Base-by-base conservation (phyloP, 2,329 filamentous ascomycete genomes). In the Aspergillus terreus region DNA sequence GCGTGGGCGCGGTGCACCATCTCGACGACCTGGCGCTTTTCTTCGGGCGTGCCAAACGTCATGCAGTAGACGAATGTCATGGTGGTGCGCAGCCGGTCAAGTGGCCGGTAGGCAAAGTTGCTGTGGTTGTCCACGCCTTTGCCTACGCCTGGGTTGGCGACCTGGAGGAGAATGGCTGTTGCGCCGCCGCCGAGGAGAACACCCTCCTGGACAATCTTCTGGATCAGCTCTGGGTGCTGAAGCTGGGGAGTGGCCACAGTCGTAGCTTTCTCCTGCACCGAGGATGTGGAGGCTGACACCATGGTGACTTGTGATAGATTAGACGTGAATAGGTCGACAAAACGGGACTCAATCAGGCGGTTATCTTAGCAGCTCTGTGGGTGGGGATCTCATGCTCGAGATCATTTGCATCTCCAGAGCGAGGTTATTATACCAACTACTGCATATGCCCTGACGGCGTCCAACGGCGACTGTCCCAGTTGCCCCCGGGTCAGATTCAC, bases 41-140 rank as follows among this genome's bases (percentile, higher is more conserved):
- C 69, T 0, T 57, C 51, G 1, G 56, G 51, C 0, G 65, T 69
- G 12, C 70, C 72, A 52, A 65, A 71, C 4, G 65, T 58, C 59
- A 72, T 71, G 50, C 68, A 70, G 54, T 73, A 73, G 35, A 74
- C 58, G 54, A 69, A 75, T 15, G 68, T 69, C 62, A 71, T 69
- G 12, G 69, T 73, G 0, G 69, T 71, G 10, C 65, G 63, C 4
- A 74, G 68, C 11, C 70, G 65, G 50, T 72, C 67, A 11, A 65
- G 49, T 1, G 68, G 66, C 10, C 70, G 64, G 48, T 66, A 65
- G 21, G 65, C 64, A 49, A 74, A 74, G 57, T 69, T 72, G 61
- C 68, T 72, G 55, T 73, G 69, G 44, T 67, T 57, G 53, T 67
- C 60, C 25, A 70, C 69, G 19, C 71, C 71, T 25, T 65, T 64